Percentiles rank a stretch among this genome's conserved stretches.
phyloP scores from a whole-genome alignment of 192 early-diverging fungal species.

The Podila epigama region DNA sequence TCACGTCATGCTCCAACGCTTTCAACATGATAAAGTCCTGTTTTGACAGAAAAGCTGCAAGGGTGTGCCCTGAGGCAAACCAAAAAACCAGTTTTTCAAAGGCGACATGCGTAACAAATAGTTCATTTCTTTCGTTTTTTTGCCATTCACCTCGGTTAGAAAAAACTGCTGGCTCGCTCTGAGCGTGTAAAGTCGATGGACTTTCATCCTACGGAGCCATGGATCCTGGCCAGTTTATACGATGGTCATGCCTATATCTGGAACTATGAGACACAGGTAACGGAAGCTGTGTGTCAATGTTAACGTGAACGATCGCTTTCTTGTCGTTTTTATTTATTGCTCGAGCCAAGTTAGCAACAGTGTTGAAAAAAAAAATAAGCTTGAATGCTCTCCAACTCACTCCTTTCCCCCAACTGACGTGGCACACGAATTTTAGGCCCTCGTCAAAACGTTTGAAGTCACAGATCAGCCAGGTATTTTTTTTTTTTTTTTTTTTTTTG shows the following conservation, averaged over 20 bases:
- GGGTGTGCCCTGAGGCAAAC: not conserved
- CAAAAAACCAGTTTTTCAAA: not conserved
- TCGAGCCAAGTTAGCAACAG: not conserved
- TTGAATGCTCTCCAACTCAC: no score
- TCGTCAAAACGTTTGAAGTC: conserved; percentile 98
- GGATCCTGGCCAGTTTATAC: conserved; percentile 97
- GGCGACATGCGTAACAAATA: not conserved
- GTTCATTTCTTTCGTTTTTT: not conserved
- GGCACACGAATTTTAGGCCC: conserved; percentile 57
- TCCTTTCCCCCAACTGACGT: not conserved
- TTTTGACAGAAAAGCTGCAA: no score
- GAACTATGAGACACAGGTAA: conserved; percentile 97
- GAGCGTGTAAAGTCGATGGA: conserved; percentile 99
- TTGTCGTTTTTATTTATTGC: not conserved
- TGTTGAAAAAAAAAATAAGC: no score
- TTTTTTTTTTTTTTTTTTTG: no score
- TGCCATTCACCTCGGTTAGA: conserved; percentile 10
- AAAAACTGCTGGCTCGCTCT: conserved; percentile 75
- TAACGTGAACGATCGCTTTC: not conserved
- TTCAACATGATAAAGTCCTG: not conserved
- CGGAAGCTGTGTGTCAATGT: not conserved
- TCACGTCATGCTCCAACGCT: not conserved
- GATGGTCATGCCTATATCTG: conserved; percentile 96
- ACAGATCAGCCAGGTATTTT: conserved; percentile 93
- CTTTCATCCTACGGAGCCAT: conserved; percentile 99